phyloP scores from a whole-genome alignment of 306 rosid species.

The Dryas drummondii region DNA sequence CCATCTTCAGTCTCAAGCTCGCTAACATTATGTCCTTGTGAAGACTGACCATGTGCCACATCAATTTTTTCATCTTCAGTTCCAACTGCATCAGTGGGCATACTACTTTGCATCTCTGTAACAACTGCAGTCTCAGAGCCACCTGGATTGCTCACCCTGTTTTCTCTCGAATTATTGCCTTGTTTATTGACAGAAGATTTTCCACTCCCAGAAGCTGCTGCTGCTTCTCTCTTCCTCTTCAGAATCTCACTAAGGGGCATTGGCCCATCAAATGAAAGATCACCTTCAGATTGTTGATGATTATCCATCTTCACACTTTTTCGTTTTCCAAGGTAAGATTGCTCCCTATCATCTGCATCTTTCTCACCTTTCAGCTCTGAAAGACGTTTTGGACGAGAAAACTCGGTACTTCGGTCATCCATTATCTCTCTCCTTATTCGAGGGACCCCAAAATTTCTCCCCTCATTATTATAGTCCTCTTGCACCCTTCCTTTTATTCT shows the following conservation, averaged over 20 bases:
- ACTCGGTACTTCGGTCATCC: conserved; percentile 41
- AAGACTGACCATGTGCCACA: conserved; percentile 31
- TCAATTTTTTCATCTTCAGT: conserved; percentile 32
- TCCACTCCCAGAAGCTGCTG: conserved; percentile 35
- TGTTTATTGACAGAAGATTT: conserved; percentile 32
- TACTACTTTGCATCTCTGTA: conserved; percentile 27
- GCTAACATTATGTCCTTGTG: conserved; percentile 12
- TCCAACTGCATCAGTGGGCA: conserved; percentile 33
- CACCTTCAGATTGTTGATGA: conserved; percentile 48
- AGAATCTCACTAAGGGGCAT: conserved; percentile 92
- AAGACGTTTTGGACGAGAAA: conserved; percentile 66
- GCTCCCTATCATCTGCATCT: conserved; percentile 48
- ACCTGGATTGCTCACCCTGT: conserved; percentile 20
- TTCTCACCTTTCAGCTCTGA: conserved; percentile 62
- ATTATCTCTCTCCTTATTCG: conserved; percentile 44
- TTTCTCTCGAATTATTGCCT: conserved; percentile 35
- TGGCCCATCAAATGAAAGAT: conserved; percentile 76
- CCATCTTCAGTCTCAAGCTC: conserved; percentile 58
- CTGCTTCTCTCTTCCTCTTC: conserved; percentile 70
- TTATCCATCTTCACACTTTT: conserved; percentile 37
- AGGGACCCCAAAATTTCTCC: conserved; percentile 45
- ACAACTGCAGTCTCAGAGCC: conserved; percentile 21
- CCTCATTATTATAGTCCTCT: conserved; percentile 50
- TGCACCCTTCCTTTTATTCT: conserved; percentile 64
- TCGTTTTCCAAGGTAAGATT: conserved; percentile 53